Base-by-base conservation (phyloP, 371 early-diverging fungal genomes). In the Mortierella sp. region DNA sequence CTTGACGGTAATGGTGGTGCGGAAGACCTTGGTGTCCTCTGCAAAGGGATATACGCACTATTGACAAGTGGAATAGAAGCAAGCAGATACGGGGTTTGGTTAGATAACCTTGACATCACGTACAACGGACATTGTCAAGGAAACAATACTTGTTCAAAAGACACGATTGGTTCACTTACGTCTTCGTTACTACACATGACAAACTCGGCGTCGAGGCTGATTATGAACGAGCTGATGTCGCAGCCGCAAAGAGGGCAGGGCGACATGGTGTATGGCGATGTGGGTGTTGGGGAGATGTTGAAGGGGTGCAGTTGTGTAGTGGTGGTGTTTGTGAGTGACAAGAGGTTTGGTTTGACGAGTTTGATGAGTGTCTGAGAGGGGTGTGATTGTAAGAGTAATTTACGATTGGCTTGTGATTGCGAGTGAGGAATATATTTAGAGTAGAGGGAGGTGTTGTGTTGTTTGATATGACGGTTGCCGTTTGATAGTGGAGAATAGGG, bases 21-120 rank as follows among this genome's bases (percentile, higher is more conserved):
- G 40, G 22, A 73, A 53, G 11, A 41, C 26, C 5, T 43, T 45
- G 22, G 19, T 16, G 13, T 77, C 65, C 37, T 74, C 74, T 13
- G 74, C 55, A 44, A 81, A 81, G 7, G 81, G 81, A 39, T 77
- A 81, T 4, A 71, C 34, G 47, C 81, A 81, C 81, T 81, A 81
- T 65, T 48, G 4, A 67, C n/a, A 40, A 26, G 14, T 61, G 26
- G 22, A 24, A 64, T 37, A 45, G 26, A 34, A 61, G 45, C 58
- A 40, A 37, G 14, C 29, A n/a, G n/a, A n/a, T n/a, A n/a, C n/a
- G n/a, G n/a, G n/a, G n/a, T n/a, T n/a, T n/a, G 0, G 55, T 55
- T 48, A 67, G 67, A 48, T n/a, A 14, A 24, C 9, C 10, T 13
- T 8, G 11, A n/a, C n/a, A n/a, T n/a, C n/a, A n/a, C n/a, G n/a